Conservation (phyloP, 371 early-diverging fungal genomes). For the Syncephalastrum contaminatum region DNA sequence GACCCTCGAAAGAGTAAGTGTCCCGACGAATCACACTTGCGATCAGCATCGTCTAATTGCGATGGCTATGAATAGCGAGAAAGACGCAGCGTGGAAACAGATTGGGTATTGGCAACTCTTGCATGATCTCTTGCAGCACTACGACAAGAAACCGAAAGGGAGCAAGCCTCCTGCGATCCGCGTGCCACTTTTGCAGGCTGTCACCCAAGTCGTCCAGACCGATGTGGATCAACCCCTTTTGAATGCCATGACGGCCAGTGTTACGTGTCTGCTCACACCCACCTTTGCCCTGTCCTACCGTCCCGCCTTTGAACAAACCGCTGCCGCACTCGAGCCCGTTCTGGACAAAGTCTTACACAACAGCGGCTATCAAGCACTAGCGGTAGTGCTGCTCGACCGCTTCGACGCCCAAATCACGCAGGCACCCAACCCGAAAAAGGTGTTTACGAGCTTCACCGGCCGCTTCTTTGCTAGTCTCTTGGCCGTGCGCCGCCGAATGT, state of each 20-base stretch:
- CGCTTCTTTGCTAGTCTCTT: slow-evolving; percentile 22
- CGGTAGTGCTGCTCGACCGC: slow-evolving; percentile 19
- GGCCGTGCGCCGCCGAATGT: slow-evolving; percentile 21
- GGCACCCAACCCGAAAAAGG: slow-evolving; percentile 44
- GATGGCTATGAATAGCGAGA: too few species aligned
- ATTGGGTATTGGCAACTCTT: slow-evolving; percentile 37
- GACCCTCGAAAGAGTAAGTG: slow-evolving; percentile 33
- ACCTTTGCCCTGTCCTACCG: slow-evolving; percentile 28
- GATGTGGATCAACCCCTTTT: too few species aligned
- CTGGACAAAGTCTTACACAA: slow-evolving; percentile 17
- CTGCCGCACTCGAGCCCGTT: slow-evolving; percentile 26
- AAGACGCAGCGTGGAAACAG: slow-evolving; percentile 9
- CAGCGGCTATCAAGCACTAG: slow-evolving; percentile 10
- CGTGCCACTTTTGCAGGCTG: slow-evolving; percentile 21
- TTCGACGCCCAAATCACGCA: slow-evolving; percentile 30
- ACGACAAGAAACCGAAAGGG: slow-evolving; percentile 8
- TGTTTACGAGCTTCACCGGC: slow-evolving; percentile 26
- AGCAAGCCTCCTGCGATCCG: slow-evolving; percentile 30
- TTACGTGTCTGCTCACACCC: slow-evolving; percentile 24
- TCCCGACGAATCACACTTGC: too few species aligned
- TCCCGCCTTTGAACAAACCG: slow-evolving; percentile 41
- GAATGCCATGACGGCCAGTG: too few species aligned
- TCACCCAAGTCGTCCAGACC: slow-evolving; percentile 1
- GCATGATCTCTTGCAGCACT: slow-evolving; percentile 27
- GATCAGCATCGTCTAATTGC: too few species aligned